Base-by-base conservation (phyloP, 805 yeast genomes). In the Lipomyces chichibuensis region DNA sequence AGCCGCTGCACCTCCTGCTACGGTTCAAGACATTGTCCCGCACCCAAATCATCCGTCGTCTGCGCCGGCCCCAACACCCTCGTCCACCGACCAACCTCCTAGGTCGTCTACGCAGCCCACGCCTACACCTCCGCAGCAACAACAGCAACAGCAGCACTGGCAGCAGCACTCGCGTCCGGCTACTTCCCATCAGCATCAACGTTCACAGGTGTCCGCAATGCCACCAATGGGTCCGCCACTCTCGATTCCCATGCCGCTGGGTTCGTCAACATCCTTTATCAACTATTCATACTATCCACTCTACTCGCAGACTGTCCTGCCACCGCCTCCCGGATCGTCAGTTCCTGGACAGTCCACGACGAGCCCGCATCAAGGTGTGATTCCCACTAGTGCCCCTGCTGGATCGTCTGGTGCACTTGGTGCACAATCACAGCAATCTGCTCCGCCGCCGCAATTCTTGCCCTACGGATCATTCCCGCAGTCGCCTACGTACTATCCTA, bases 121-220 rank as follows among this genome's bases (percentile, higher is more conserved):
- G 17, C 39, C 55, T 20, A 9, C 53, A 13, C 39, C 55, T 14
- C 59, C 35, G 43, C 63, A 60, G 29, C 58, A 11, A 25, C 33
- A 53, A 3, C 63, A 35, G 6, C 57, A 46, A 29, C 62, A 33
- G 39, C 64, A 53, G 59, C 64, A 32, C 9, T 53, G 53, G 43
- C 64, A 32, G 20, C 59, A 61, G 46, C 64, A 53, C 13, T 43
- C 61, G 7, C 61, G 54, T 23, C 61, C 61, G 39, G 20, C 49
- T n/a, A 8, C 23, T 13, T 43, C 49, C 23, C 49, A 43, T 43
- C 49, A 43, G 23, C 49, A 43, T 51, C 49, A 43, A 33, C 35
- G 51, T 11, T 33, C n/a, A 49, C 62, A 32, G 57, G 25, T 29
- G 27, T 33, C 57, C 20, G 37, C 57, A 23, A 17, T 54, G 57